Evolutionary conservation across 495 filamentous ascomycete species (phyloP).

Genomic region (Astrothelium macrocarpum): DNA sequence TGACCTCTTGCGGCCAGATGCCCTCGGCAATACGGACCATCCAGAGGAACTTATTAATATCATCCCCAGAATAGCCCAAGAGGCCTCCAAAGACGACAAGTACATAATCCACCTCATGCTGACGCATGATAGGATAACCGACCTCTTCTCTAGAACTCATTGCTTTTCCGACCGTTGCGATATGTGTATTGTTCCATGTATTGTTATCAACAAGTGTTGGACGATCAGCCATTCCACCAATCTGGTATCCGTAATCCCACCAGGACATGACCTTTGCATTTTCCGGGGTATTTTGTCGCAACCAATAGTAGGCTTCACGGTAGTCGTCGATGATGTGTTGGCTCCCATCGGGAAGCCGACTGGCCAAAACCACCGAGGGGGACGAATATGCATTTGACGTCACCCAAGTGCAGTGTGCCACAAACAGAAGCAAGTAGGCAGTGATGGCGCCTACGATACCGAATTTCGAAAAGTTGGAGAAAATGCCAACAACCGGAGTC

Average conservation of each 20-base stretch:
- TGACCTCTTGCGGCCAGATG: conserved; percentile 98
- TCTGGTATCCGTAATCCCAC: conserved; percentile 99
- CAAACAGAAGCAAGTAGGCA: conserved; percentile 81
- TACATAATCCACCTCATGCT: conserved; percentile 98
- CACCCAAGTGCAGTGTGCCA: conserved; percentile 98
- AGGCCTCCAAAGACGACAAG: conserved; percentile 95
- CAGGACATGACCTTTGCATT: conserved; percentile 99
- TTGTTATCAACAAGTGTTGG: conserved; percentile 99
- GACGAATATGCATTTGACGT: conserved; percentile 98
- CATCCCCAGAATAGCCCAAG: conserved; percentile 96
- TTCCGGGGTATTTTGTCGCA: conserved; percentile 88
- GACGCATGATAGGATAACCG: conserved; percentile 94
- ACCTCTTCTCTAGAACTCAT: conserved; percentile 98
- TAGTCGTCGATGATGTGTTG: conserved; percentile 99
- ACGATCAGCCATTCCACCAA: conserved; percentile 98
- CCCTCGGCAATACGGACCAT: conserved; percentile 99
- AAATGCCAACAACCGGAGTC: conserved; percentile 71
- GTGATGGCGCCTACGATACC: conserved; percentile 60
- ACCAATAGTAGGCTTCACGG: conserved; percentile 98
- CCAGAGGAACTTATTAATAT: conserved; percentile 99
- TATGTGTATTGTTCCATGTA: conserved; percentile 99
- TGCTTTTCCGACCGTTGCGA: conserved; percentile 97
- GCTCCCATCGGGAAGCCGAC: conserved; percentile 82
- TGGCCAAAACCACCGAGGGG: conserved; percentile 92
- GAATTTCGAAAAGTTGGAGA: conserved; percentile 67